Percentiles rank a stretch among this genome's conserved stretches.
Evolutionary conservation across 768 basidiomycete species (phyloP).

Genomic region (Collybia sordida): DNA sequence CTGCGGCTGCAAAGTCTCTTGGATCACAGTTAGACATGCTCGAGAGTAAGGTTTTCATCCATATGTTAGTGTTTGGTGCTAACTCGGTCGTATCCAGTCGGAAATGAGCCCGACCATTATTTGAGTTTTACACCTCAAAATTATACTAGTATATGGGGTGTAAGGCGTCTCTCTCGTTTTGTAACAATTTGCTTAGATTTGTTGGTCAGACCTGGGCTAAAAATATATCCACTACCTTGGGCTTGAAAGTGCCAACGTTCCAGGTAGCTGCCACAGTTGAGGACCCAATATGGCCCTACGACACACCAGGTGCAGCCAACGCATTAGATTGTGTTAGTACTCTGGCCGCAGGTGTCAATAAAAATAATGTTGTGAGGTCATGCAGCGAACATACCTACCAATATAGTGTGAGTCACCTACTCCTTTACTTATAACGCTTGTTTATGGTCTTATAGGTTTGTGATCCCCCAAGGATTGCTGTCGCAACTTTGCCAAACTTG

Average conservation of each 20-base stretch:
- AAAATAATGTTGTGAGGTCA: conserved; percentile 37
- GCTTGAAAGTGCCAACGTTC: conserved; percentile 37
- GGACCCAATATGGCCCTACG: conserved; percentile 53
- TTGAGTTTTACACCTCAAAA: conserved; percentile 38
- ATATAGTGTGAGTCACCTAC: conserved; percentile 39
- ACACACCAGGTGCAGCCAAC: conserved; percentile 39
- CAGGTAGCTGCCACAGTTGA: conserved; percentile 50
- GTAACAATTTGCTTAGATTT: background rate
- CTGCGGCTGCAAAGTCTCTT: conserved; percentile 39
- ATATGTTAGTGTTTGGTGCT: background rate
- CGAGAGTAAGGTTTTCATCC: conserved; percentile 35
- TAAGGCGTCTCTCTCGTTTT: conserved; percentile 15
- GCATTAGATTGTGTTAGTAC: conserved; percentile 50
- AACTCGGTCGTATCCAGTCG: conserved; percentile 32
- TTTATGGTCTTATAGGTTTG: conserved; percentile 27
- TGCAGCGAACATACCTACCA: conserved; percentile 59
- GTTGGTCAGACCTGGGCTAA: conserved; percentile 43
- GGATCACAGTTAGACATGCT: conserved; percentile 37
- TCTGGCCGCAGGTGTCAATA: conserved; percentile 44
- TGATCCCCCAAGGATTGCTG: conserved; percentile 39
- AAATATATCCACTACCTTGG: conserved; percentile 42
- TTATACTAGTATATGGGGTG: conserved; percentile 46
- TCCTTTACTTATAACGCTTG: background rate
- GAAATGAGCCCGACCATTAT: conserved; percentile 58
- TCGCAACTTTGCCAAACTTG: conserved; percentile 50